phyloP scores from a whole-genome alignment of 345 rosid species.

The Camelina laxa region DNA sequence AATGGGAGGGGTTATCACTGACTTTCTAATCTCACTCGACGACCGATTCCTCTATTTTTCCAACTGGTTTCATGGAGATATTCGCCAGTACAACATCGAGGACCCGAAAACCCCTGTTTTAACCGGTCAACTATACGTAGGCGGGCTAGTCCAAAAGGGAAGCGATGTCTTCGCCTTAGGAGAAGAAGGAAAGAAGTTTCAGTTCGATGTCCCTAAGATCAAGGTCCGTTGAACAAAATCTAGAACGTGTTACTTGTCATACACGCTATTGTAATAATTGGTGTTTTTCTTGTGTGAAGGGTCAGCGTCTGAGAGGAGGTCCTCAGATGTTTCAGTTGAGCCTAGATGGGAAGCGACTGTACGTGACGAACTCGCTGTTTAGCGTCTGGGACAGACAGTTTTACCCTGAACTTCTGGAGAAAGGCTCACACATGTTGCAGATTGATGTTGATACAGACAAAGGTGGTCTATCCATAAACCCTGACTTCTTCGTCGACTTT shows the following conservation, averaged over 20 bases:
- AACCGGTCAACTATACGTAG: slow-evolving; percentile 78
- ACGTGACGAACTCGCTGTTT: slow-evolving; percentile 82
- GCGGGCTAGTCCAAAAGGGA: slow-evolving; percentile 74
- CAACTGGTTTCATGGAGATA: slow-evolving; percentile 92
- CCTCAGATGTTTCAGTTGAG: slow-evolving; percentile 92
- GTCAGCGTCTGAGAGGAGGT: slow-evolving; percentile 71
- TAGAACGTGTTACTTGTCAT: not conserved
- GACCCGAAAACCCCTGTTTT: slow-evolving; percentile 67
- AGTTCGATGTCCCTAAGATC: slow-evolving; percentile 65
- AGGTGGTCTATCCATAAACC: slow-evolving; percentile 74
- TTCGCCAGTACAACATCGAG: slow-evolving; percentile 84
- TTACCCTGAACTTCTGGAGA: slow-evolving; percentile 71
- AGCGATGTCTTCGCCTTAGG: slow-evolving; percentile 56
- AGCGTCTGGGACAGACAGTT: slow-evolving; percentile 84
- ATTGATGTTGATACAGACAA: slow-evolving; percentile 70
- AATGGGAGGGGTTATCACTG: slow-evolving; percentile 86
- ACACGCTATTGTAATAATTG: not conserved
- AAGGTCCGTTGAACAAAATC: slow-evolving; percentile 49
- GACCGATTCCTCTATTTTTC: slow-evolving; percentile 78
- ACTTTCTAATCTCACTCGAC: slow-evolving; percentile 79
- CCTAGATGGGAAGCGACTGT: slow-evolving; percentile 82
- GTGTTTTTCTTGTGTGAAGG: slow-evolving; percentile 46
- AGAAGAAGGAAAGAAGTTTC: slow-evolving; percentile 66
- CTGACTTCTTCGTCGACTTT: slow-evolving; percentile 76
- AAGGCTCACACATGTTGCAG: slow-evolving; percentile 88